Evolutionary conservation across 1,284 basidiomycete genomes (phyloP), one percentile per base, ranked within the genome.

Genomic region (Sporisorium iseilematis-ciliati): DNA sequence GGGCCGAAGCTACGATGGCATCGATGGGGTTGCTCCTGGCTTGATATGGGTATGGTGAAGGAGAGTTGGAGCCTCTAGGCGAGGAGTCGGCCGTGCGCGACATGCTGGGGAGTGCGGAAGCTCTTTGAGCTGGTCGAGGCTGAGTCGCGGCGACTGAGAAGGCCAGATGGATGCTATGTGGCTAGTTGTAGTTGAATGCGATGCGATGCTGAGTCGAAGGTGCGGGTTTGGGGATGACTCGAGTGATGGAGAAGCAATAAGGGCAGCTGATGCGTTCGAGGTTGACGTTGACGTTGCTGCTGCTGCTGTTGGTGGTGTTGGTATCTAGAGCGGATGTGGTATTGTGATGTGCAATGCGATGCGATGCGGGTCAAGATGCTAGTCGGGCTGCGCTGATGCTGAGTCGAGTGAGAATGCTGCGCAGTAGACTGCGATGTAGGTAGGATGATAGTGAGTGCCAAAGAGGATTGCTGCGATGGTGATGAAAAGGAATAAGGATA

Each of bases 11-110:
- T n/a, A 33, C 26, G 38, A 46, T 41, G 18, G 12, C 41, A 14
- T 59, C 58, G 41, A 57, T 33, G 18, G 23, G 52, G 20, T 56
- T 40, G 31, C 38, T 35, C 7, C 41, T 35, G 12, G 16, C 46
- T 25, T 64, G 65, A 16, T 61, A 68, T 21, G 69, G 69, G n/a
- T 67, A 69, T 16, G 68, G 68, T 4, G 74, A 76, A 38, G 74
- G 74, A 16, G 74, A 76, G 50, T 76, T 72, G 38, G 74, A 65
- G n/a, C 74, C 74, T n/a, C 68, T 61, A 2, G 69, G 69, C 5
- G 74, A 76, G 38, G 74, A 76, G 35, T 64, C 69, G 12, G 65
- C 74, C 16, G 74, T 76, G 20, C 56, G 40, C 6, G 74, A 68
- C 74, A 76, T 38, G 14, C 16, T 76, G 46, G 7, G 7, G 59